Evolutionary conservation across 2,329 filamentous ascomycete genomes (phyloP).

Genomic region (Fusarium beomiforme): DNA sequence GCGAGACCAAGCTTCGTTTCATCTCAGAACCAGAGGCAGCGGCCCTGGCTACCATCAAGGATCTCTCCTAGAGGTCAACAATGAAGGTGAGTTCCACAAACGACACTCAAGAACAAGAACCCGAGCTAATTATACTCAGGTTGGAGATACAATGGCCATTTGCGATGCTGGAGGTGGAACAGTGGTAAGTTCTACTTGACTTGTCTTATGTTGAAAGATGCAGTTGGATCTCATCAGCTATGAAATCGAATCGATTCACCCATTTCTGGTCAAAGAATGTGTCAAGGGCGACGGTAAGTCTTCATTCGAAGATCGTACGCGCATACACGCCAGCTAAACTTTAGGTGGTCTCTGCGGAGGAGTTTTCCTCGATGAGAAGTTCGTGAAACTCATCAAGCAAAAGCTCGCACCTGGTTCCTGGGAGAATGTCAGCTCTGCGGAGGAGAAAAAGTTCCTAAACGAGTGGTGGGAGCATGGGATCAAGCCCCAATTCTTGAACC

Average conservation of each 20-base stretch:
- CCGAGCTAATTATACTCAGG: not conserved
- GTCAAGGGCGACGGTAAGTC: constrained; percentile 51
- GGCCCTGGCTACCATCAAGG: constrained; percentile 50
- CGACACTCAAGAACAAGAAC: rapidly evolving
- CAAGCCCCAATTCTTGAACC: constrained; percentile 39
- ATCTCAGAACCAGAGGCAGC: constrained; percentile 59
- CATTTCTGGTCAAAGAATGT: constrained; percentile 49
- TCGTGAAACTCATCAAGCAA: constrained; percentile 42
- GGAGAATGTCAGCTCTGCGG: not conserved
- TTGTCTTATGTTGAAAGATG: rapidly evolving
- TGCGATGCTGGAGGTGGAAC: constrained; percentile 53
- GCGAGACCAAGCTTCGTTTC: constrained; percentile 47
- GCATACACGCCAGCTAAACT: not conserved
- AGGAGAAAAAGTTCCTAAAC: constrained; percentile 36
- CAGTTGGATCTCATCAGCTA: constrained; percentile 55
- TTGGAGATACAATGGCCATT: constrained; percentile 44
- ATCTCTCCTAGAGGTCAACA: constrained; percentile 35
- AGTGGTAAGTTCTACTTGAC: constrained; percentile 36
- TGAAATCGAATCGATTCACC: constrained; percentile 23
- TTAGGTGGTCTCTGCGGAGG: constrained; percentile 52
- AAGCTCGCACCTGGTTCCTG: constrained; percentile 27
- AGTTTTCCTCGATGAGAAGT: constrained; percentile 53
- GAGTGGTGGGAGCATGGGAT: constrained; percentile 45
- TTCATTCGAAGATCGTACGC: rapidly evolving
- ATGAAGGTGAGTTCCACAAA: constrained; percentile 28